These are phyloP conservation scores for Penicillium canescens DNA, from an alignment of 495 filamentous ascomycete species.

Conservation along the genomic window DNA sequence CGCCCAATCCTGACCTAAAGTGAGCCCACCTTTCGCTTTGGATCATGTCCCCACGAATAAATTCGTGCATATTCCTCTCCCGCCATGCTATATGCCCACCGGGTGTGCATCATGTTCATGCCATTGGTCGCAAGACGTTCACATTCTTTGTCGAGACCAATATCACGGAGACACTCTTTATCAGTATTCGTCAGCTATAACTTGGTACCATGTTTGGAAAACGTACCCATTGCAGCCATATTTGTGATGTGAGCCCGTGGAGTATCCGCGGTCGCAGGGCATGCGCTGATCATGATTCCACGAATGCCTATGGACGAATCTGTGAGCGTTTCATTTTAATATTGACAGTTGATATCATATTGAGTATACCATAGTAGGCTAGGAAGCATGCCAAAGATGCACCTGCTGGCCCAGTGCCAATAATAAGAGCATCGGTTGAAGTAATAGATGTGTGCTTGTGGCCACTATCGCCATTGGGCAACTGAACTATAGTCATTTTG, in stretches of 20 bases:
- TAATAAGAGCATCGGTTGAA: slow-evolving; percentile 49
- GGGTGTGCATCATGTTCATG: slow-evolving; percentile 46
- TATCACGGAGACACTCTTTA: slow-evolving; percentile 56
- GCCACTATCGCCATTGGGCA: slow-evolving; percentile 4
- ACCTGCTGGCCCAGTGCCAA: slow-evolving; percentile 58
- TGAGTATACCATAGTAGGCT: slow-evolving; percentile 43
- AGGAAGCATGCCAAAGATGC: slow-evolving; percentile 57
- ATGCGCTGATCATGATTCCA: slow-evolving; percentile 49
- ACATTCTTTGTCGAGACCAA: slow-evolving; percentile 51
- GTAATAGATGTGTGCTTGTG: slow-evolving; percentile 1
- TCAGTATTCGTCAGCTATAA: background rate
- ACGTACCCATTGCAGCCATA: slow-evolving; percentile 44
- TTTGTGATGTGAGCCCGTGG: slow-evolving; percentile 60
- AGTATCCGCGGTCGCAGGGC: slow-evolving; percentile 49
- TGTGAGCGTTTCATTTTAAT: background rate
- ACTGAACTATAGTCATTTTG: slow-evolving; percentile 14
- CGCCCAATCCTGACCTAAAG: background rate
- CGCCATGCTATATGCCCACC: slow-evolving; percentile 55
- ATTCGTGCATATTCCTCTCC: slow-evolving; percentile 56
- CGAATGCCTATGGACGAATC: slow-evolving; percentile 31
- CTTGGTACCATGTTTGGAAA: background rate
- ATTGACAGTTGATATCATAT: background rate
- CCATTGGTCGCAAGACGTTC: slow-evolving; percentile 35
- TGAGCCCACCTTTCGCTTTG: slow-evolving; percentile 33
- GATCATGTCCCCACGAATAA: slow-evolving; percentile 53